Evolutionary conservation across 2,329 filamentous ascomycete genomes (phyloP).

Genomic region (Epicoccum nigrum): DNA sequence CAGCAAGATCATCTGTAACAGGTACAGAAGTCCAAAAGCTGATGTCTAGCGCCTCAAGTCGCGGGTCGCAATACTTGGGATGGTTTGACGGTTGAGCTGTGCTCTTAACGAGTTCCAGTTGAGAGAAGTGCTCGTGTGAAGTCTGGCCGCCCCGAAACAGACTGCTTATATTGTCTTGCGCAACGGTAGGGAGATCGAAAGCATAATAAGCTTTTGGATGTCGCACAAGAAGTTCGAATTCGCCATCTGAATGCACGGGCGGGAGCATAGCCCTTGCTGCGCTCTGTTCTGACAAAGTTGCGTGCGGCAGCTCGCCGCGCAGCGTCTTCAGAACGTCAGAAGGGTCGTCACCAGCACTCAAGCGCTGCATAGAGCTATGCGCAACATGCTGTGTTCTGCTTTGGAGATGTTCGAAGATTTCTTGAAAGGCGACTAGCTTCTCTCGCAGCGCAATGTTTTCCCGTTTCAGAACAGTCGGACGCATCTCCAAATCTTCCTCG

Average conservation of each 20-base stretch:
- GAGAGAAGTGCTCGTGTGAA: conserved; percentile 1
- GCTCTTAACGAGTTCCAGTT: conserved; percentile 2
- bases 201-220: conserved; percentile 17
- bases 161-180: conserved; percentile 7
- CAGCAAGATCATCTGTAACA: conserved; percentile 12
- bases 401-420: conserved; percentile 16
- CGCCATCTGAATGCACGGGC: conserved; percentile 16
- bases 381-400: conserved; percentile 10
- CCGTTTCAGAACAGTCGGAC: conserved; percentile 18
- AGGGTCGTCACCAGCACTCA: conserved; percentile 13
- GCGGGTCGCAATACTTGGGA: conserved; percentile 14
- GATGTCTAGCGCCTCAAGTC: conserved; percentile 16
- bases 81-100: neutral
- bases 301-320: conserved; percentile 7
- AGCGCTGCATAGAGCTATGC: conserved; percentile 15
- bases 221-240: conserved; percentile 18
- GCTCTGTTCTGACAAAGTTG: conserved; percentile 11
- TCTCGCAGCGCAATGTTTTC: conserved; percentile 18
- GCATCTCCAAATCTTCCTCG: conserved; percentile 16
- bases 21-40: conserved; percentile 19
- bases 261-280: conserved; percentile 17
- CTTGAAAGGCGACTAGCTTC: conserved; percentile 12
- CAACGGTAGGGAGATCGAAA: conserved; percentile 12
- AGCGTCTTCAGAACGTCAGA: conserved; percentile 14
- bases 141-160: conserved; percentile 6